These are phyloP conservation scores for Lojkania enalia DNA, from an alignment of 2,329 filamentous ascomycete species.

Conservation along the genomic window DNA sequence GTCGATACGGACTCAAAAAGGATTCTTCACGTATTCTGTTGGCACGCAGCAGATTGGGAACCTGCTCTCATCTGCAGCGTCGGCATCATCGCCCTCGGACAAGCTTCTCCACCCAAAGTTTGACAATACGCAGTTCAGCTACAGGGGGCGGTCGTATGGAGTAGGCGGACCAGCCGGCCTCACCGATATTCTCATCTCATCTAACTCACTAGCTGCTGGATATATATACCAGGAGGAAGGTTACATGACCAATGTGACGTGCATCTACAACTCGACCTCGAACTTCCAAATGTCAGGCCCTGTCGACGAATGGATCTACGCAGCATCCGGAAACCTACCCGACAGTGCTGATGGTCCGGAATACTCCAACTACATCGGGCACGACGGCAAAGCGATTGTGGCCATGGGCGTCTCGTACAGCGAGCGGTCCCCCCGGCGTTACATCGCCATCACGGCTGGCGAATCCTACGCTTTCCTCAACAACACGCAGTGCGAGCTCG, in stretches of 20 bases:
- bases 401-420: slow-evolving; percentile 37
- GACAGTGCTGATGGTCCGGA: slow-evolving; percentile 29
- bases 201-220: slow-evolving; percentile 21
- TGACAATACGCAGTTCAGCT: slow-evolving; percentile 34
- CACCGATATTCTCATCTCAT: slow-evolving; percentile 21
- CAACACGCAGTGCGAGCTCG: slow-evolving; percentile 36
- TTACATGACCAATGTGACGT: slow-evolving; percentile 37
- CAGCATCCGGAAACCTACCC: slow-evolving; percentile 25
- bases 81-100: slow-evolving; percentile 24
- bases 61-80: slow-evolving; percentile 27
- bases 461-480: slow-evolving; percentile 34
- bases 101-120: slow-evolving; percentile 27
- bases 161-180: slow-evolving; percentile 47
- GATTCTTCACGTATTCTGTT: slow-evolving; percentile 33
- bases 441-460: slow-evolving; percentile 37
- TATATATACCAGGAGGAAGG: slow-evolving; percentile 43
- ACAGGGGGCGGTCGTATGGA: slow-evolving; percentile 46
- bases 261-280: slow-evolving; percentile 44
- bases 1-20: slow-evolving; percentile 25
- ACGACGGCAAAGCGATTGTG: slow-evolving; percentile 32
- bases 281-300: slow-evolving; percentile 31
- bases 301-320: slow-evolving; percentile 30
- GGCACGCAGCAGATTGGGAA: slow-evolving; percentile 28
- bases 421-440: slow-evolving; percentile 27
- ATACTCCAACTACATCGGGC: slow-evolving; percentile 38